These are phyloP conservation scores for Suhomyces kilbournensis DNA, from an alignment of 805 yeast genomes.

Conservation along the genomic window DNA sequence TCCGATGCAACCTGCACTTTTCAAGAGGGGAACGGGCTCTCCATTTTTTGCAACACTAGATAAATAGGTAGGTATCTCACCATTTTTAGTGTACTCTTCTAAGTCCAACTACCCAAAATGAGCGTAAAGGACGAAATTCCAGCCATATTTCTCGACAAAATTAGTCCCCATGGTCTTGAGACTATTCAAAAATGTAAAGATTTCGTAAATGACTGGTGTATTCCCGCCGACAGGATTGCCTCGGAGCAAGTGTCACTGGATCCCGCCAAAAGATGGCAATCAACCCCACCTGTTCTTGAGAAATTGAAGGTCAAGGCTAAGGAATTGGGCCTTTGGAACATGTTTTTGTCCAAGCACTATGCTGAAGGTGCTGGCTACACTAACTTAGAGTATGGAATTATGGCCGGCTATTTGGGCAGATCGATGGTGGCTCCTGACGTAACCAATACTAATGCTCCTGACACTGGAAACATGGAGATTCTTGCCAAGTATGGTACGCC, in stretches of 20 bases:
- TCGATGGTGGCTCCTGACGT: constrained; percentile 55
- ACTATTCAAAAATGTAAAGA: constrained; percentile 40
- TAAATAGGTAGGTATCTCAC: not conserved
- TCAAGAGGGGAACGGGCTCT: not conserved
- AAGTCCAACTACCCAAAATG: constrained; percentile 6
- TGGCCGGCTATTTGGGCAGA: constrained; percentile 62
- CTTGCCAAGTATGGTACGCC: constrained; percentile 41
- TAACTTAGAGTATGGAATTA: constrained; percentile 61
- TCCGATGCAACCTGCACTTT: not conserved
- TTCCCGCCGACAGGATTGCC: constrained; percentile 53
- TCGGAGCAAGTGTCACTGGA: constrained; percentile 37
- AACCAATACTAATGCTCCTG: constrained; percentile 61
- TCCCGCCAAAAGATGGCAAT: constrained; percentile 45
- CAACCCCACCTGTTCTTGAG: constrained; percentile 47
- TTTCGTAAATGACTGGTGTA: constrained; percentile 55
- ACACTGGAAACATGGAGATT: constrained; percentile 61
- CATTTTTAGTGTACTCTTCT: not conserved
- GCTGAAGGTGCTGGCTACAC: constrained; percentile 55
- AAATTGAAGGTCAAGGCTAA: constrained; percentile 52
- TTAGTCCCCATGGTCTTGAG: constrained; percentile 36
- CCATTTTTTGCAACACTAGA: not conserved
- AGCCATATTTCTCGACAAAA: constrained; percentile 34
- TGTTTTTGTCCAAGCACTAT: constrained; percentile 50
- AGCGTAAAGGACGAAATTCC: constrained; percentile 36
- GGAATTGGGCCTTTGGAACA: constrained; percentile 56